Evolutionary conservation across 768 basidiomycete genomes (phyloP).

Genomic region (Mycena haematopus): DNA sequence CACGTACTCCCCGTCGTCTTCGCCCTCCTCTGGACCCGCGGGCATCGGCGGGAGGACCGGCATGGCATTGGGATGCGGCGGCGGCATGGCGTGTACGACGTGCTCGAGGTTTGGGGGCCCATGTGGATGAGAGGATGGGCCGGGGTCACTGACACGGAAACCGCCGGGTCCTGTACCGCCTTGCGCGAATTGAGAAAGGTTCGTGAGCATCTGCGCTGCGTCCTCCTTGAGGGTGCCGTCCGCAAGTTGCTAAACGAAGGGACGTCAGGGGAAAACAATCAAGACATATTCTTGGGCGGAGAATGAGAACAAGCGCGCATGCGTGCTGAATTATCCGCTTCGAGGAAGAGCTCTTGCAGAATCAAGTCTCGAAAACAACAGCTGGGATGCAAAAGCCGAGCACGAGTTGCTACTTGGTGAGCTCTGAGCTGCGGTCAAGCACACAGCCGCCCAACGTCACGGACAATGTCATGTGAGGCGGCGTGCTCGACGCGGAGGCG

Average conservation of each 20-base stretch:
- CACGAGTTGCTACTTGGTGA: too few species aligned
- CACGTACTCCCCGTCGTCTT: slow-evolving; percentile 36
- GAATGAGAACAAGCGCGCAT: too few species aligned
- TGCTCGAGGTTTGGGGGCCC: slow-evolving; percentile 72
- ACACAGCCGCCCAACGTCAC: background rate
- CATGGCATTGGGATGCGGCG: slow-evolving; percentile 45
- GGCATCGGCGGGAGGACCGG: slow-evolving; percentile 42
- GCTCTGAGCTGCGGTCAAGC: background rate
- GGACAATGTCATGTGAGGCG: slow-evolving; percentile 27
- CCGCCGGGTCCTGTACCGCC: slow-evolving; percentile 45
- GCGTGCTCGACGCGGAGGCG: slow-evolving; percentile 30
- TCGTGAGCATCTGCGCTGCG: slow-evolving; percentile 36
- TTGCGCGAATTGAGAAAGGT: slow-evolving; percentile 38
- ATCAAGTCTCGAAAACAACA: background rate
- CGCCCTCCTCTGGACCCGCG: slow-evolving; percentile 32
- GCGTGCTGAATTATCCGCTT: background rate
- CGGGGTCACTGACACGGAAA: slow-evolving; percentile 69
- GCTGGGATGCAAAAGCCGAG: too few species aligned
- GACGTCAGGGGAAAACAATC: background rate
- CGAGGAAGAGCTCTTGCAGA: background rate
- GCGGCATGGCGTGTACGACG: slow-evolving; percentile 34
- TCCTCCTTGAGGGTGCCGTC: slow-evolving; percentile 35
- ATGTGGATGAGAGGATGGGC: slow-evolving; percentile 73
- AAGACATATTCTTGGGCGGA: background rate
- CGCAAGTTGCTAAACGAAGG: slow-evolving; percentile 16